Evolutionary conservation across 2,329 filamentous ascomycete genomes (phyloP).

Genomic region (Cytospora mali): DNA sequence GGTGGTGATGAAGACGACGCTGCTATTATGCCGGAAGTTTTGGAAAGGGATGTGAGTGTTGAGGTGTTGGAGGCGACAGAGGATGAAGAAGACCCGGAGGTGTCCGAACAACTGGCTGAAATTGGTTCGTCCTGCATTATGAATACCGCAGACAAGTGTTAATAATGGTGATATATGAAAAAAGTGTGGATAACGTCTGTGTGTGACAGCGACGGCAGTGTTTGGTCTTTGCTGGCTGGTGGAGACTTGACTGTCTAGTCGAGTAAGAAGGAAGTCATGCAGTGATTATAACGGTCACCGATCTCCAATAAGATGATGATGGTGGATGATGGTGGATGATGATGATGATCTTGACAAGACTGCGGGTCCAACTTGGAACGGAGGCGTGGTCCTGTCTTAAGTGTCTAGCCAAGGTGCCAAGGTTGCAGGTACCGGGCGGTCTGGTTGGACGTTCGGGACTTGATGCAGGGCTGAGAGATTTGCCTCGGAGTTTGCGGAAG

Average conservation of each 20-base stretch:
- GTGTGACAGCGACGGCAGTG: too few relatives aligned
- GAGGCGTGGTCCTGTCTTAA: constrained; percentile 13
- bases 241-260: constrained; percentile 11
- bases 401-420: constrained; percentile 17
- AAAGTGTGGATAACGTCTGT: too few relatives aligned
- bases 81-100: constrained; percentile 8
- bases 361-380: constrained; percentile 9
- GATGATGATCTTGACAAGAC: constrained; percentile 2
- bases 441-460: too few relatives aligned
- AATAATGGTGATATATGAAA: constrained; percentile 1
- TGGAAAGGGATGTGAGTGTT: constrained; percentile 4
- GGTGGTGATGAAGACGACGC: not conserved
- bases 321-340: not conserved
- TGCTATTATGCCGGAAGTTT: constrained; percentile 2
- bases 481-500: too few relatives aligned
- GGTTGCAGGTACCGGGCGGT: too few relatives aligned
- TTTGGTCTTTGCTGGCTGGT: constrained; percentile 1
- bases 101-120: constrained; percentile 5
- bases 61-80: constrained; percentile 7
- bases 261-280: constrained; percentile 12
- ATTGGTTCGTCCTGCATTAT: constrained; percentile 11
- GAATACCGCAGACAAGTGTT: constrained; percentile 4
- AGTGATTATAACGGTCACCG: constrained; percentile 13
- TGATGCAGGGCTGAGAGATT: too few relatives aligned
- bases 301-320: not conserved